Percentiles rank a stretch among this genome's conserved stretches.
phyloP scores from a whole-genome alignment of 257 asterid genomes.

The Scutellaria galericulata region DNA sequence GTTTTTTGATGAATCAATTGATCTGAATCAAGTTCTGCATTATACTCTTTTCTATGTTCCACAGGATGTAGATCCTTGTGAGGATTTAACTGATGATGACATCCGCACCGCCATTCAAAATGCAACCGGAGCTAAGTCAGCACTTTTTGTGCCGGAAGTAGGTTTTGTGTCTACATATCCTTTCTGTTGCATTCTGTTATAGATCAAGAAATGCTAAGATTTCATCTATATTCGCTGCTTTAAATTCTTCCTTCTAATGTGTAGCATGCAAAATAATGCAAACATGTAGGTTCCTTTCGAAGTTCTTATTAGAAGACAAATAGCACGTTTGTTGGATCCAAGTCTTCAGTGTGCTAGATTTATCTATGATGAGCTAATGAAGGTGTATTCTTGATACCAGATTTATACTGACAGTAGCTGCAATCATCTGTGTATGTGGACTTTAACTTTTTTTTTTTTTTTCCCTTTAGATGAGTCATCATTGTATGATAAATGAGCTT shows the following conservation, averaged over 20 bases:
- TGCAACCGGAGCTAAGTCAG: constrained; percentile 90
- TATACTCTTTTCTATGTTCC: constrained; percentile 31
- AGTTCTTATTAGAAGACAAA: constrained; percentile 86
- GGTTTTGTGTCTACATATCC: constrained; percentile 36
- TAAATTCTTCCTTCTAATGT: constrained; percentile 27
- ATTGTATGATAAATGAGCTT: constrained; percentile 77
- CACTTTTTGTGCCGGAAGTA: constrained; percentile 89
- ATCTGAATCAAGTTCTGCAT: constrained; percentile 23
- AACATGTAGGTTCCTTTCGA: constrained; percentile 88
- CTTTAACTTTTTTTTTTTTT: constrained; percentile 12
- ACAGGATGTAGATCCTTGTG: constrained; percentile 98
- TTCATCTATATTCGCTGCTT: constrained; percentile 17
- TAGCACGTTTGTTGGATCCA: constrained; percentile 90
- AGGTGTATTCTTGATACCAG: constrained; percentile 50
- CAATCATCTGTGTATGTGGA: constrained; percentile 29
- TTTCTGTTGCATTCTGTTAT: neutral
- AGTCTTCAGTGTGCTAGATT: constrained; percentile 97
- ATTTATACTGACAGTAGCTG: constrained; percentile 11
- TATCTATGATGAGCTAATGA: constrained; percentile 89
- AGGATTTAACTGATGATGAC: constrained; percentile 89
- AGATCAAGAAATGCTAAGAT: constrained; percentile 20
- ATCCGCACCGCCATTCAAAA: constrained; percentile 93
- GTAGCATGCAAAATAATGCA: constrained; percentile 25
- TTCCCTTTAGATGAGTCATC: constrained; percentile 78
- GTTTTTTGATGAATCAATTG: neutral